A percentile compares a stretch with the other conserved stretches of the same genome.
Conservation (phyloP, 805 yeast genomes). For the Scheffersomyces lignosus region DNA sequence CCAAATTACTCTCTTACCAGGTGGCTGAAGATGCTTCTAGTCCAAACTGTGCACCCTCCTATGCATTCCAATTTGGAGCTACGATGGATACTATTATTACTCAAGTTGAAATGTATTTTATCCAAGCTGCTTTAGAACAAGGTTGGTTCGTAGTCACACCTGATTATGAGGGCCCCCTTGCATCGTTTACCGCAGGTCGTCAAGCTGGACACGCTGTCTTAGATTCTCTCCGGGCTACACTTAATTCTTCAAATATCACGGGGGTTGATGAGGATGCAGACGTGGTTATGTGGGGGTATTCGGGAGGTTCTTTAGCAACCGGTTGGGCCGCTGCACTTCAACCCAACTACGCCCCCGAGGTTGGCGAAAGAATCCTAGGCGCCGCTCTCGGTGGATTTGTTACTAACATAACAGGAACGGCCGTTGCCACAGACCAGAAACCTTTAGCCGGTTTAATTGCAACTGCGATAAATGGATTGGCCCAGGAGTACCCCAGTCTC, state of each 20-base stretch:
- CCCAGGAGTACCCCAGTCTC: slow-evolving; percentile 31
- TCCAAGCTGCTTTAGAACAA: slow-evolving; percentile 13
- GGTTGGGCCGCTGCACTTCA: slow-evolving; percentile 40
- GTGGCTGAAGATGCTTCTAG: slow-evolving; percentile 28
- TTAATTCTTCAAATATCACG: slow-evolving; percentile 16
- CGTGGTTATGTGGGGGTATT: slow-evolving; percentile 33
- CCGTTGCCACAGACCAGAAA: slow-evolving; percentile 23
- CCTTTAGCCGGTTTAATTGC: slow-evolving; percentile 31
- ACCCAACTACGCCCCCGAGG: slow-evolving; percentile 38
- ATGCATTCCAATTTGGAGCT: slow-evolving; percentile 17
- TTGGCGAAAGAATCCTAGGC: slow-evolving; percentile 23
- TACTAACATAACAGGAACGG: slow-evolving; percentile 31
- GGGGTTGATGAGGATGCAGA: slow-evolving; percentile 19
- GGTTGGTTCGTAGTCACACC: slow-evolving; percentile 37
- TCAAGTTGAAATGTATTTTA: slow-evolving; percentile 15
- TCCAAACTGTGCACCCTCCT: slow-evolving; percentile 28
- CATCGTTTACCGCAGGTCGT: slow-evolving; percentile 32
- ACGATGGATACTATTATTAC: slow-evolving; percentile 11
- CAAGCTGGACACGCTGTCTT: slow-evolving; percentile 31
- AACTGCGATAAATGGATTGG: slow-evolving; percentile 29
- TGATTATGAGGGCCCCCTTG: slow-evolving; percentile 35
- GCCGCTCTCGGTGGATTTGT: slow-evolving; percentile 39
- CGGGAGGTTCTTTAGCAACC: slow-evolving; percentile 40
- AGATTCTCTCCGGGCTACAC: slow-evolving; percentile 30
- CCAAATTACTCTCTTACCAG: slow-evolving; percentile 27